A percentile compares a stretch with the other conserved stretches of the same genome.
These are phyloP conservation scores for Pseudonectria buxi DNA, from an alignment of 2,329 filamentous ascomycete genomes.

Conservation along the genomic window DNA sequence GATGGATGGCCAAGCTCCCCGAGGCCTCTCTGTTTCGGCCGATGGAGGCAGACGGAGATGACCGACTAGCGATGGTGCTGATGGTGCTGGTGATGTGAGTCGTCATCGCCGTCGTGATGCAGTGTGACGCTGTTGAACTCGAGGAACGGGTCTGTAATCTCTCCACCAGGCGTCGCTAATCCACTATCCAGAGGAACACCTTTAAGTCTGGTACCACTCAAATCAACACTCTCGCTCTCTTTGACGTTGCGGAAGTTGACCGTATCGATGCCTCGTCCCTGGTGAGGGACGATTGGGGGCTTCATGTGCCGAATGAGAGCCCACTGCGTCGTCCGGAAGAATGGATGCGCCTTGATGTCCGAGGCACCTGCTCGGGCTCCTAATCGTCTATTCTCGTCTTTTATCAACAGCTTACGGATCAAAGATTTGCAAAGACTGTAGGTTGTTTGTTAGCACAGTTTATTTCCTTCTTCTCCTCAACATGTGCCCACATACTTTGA, in stretches of 20 bases:
- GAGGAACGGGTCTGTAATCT: constrained; percentile 84
- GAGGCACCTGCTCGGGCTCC: constrained; percentile 92
- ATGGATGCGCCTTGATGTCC: constrained; percentile 92
- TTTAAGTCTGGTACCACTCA: constrained; percentile 59
- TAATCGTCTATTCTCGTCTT: constrained; percentile 89
- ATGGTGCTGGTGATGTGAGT: constrained; percentile 28
- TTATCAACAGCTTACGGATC: constrained; percentile 94
- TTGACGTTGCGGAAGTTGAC: constrained; percentile 98
- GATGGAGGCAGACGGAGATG: constrained; percentile 4
- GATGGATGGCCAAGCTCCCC: constrained; percentile 8
- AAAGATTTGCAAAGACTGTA: constrained; percentile 87
- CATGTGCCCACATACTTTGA: constrained; percentile 65
- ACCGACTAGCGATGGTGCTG: constrained; percentile 5
- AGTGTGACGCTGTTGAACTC: constrained; percentile 98
- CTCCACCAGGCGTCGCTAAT: constrained; percentile 74
- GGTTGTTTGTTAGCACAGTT: constrained; percentile 9
- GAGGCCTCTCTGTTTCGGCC: constrained; percentile 4
- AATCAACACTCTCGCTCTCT: constrained; percentile 91
- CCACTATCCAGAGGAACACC: constrained; percentile 84
- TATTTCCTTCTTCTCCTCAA: neutral
- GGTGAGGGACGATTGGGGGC: constrained; percentile 89
- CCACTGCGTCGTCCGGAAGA: constrained; percentile 96
- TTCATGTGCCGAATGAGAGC: constrained; percentile 96
- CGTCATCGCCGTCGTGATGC: constrained; percentile 88
- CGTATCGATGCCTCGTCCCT: constrained; percentile 85